Evolutionary conservation across 1,284 basidiomycete species (phyloP).

Genomic region (Leccinum subrobustum): DNA sequence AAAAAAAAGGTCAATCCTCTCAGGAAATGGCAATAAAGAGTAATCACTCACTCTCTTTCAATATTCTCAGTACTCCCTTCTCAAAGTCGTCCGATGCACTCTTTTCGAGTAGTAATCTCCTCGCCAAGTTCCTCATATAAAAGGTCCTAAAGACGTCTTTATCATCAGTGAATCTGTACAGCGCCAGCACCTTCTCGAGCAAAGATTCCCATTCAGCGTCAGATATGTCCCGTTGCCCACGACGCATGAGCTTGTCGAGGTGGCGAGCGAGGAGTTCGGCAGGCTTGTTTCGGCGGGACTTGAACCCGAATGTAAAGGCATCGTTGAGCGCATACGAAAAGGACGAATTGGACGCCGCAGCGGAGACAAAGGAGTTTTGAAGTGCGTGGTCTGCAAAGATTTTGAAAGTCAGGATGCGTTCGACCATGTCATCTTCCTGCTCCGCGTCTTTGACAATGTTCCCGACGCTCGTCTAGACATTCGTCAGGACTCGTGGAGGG

Average conservation of each 20-base stretch:
- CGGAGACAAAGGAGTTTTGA: slow-evolving; percentile 25
- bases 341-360: slow-evolving; percentile 46
- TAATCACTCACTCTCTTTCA: slow-evolving; percentile 73
- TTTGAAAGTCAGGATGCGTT: slow-evolving; percentile 72
- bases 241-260: slow-evolving; percentile 83
- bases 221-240: slow-evolving; percentile 73
- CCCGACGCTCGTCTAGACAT: slow-evolving; percentile 48
- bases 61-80: slow-evolving; percentile 81
- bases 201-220: slow-evolving; percentile 70
- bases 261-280: slow-evolving; percentile 95
- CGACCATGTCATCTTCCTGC: slow-evolving; percentile 77
- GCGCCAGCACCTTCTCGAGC: slow-evolving; percentile 74
- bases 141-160: slow-evolving; percentile 95
- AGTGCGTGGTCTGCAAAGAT: slow-evolving; percentile 44
- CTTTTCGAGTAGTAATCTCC: slow-evolving; percentile 82
- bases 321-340: slow-evolving; percentile 66
- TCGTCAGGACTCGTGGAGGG: slow-evolving; percentile 1
- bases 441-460: slow-evolving; percentile 57
- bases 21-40: neutral
- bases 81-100: slow-evolving; percentile 94
- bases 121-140: slow-evolving; percentile 89
- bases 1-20: neutral
- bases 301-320: slow-evolving; percentile 83
- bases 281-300: slow-evolving; percentile 79
- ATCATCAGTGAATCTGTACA: slow-evolving; percentile 90